Evolutionary conservation across 208 protist species (phyloP), one percentile per base, ranked within the genome.

Genomic region (Borovskyia barvae): DNA sequence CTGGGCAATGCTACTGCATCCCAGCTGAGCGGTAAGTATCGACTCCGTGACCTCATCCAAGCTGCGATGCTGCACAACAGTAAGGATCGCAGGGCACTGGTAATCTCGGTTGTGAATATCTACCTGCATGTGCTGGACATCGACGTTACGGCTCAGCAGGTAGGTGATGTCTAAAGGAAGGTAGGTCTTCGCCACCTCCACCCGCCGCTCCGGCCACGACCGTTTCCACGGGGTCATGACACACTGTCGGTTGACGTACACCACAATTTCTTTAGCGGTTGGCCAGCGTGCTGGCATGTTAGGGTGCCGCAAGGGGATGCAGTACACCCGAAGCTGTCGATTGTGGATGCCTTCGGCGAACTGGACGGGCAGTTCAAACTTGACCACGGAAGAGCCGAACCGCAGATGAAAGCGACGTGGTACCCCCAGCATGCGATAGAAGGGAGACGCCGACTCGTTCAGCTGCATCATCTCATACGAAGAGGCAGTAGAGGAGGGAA

Each of bases 91-190:
- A 5, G 62, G 57, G 3, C 75, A 67, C 51, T 77, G 69, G 48
- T 85, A 94, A 17, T 94, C 84, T 56, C 67, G 76, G 41, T 75
- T 75, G 62, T 84, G 82, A 2, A 90, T 53, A 41, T 89, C 80
- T 8, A 92, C 47, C 52, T 80, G 73, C 43, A 90, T 22, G 7
- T 56, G 72, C 66, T 94, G 87, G 8, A 28, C 39, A 19, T 46
- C 56, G 19, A 63, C 32, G 57, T 67, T 75, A 43, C 64, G 62
- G 46, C 36, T 70, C 19, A 84, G 40, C 29, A 85, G 63, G 51
- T 87, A 79, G 26, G 87, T 94, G 28, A 94, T 80, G 57, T 94
- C 87, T 26, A 94, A 55, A 30, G 79, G 72, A 24, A 94, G 70
- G 42, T 75, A 85, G n/a, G 84, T 78, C 53, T 89, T 85, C 20